Percentiles rank a stretch among this genome's conserved stretches.
Conservation (phyloP, 2,329 filamentous ascomycete genomes). For the Fusarium guadeloupense region DNA sequence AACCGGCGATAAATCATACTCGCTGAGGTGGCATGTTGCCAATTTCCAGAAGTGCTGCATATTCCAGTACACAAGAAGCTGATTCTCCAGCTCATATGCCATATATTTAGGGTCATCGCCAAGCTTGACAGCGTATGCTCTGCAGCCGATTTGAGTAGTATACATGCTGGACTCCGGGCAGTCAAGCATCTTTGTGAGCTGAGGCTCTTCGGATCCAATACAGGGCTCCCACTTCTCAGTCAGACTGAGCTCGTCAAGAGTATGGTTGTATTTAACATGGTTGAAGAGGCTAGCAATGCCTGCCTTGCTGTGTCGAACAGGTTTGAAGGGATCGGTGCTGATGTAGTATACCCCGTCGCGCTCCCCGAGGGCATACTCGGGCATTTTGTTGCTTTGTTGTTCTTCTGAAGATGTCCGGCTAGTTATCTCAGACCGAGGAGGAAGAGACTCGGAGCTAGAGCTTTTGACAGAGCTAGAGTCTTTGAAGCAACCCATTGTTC, state of each 20-base stretch:
- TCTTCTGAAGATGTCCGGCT: neutral
- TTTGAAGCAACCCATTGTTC: neutral
- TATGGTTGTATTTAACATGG: neutral
- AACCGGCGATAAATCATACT: neutral
- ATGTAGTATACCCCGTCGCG: neutral
- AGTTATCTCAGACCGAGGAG: neutral
- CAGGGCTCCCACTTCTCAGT: neutral
- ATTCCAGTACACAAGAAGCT: neutral
- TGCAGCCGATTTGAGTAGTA: neutral
- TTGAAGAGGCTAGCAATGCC: neutral
- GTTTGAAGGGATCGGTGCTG: neutral
- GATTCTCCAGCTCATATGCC: neutral
- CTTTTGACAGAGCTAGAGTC: too few relatives aligned
- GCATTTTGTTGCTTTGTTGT: neutral
- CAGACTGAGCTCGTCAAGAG: neutral
- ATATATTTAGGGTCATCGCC: neutral
- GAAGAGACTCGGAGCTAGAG: neutral
- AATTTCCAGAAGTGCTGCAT: neutral
- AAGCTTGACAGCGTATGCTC: conserved; percentile 5
- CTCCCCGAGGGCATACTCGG: neutral
- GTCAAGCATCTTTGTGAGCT: neutral
- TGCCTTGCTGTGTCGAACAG: neutral
- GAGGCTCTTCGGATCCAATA: neutral
- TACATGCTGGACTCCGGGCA: neutral
- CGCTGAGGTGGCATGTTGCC: neutral